These are phyloP conservation scores for Penicillium simplicissimum DNA, from an alignment of 495 filamentous ascomycete species.

Conservation along the genomic window DNA sequence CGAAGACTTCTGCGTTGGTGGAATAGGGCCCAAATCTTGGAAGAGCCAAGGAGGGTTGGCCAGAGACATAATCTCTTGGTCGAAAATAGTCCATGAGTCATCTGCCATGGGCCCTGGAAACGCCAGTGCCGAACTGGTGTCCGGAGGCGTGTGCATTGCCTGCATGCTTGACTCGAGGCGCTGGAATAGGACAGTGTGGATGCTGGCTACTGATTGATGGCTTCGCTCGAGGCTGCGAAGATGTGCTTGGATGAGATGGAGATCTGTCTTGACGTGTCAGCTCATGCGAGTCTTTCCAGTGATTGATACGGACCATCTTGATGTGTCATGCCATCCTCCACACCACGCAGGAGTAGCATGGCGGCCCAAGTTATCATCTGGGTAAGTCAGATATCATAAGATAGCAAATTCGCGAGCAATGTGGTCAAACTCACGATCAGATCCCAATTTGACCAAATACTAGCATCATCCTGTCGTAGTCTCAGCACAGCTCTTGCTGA, in stretches of 20 bases:
- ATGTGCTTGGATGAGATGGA: constrained; percentile 37
- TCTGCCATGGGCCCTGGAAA: constrained; percentile 27
- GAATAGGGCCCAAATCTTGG: constrained; percentile 20
- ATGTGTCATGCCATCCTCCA: constrained; percentile 43
- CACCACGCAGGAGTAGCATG: constrained; percentile 38
- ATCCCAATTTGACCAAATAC: constrained; percentile 48
- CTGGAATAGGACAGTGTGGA: constrained; percentile 35
- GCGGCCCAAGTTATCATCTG: constrained; percentile 48
- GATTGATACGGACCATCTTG: constrained; percentile 33
- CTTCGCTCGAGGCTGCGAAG: constrained; percentile 35
- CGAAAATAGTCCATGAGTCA: constrained; percentile 43
- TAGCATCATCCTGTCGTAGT: constrained; percentile 39
- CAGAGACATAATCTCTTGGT: constrained; percentile 40
- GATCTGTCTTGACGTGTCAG: constrained; percentile 25
- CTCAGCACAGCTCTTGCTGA: constrained; percentile 40
- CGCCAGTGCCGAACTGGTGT: constrained; percentile 26
- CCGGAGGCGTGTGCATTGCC: constrained; percentile 42
- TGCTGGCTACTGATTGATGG: constrained; percentile 33
- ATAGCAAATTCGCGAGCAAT: background rate
- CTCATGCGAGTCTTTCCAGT: background rate
- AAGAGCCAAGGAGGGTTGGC: constrained; percentile 36
- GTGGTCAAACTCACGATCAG: constrained; percentile 27
- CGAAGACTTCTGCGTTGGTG: constrained; percentile 7
- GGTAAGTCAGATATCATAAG: background rate
- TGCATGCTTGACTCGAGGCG: constrained; percentile 39